Base-by-base conservation (phyloP, 257 asterid species). In the Orobanche coerulescens region DNA sequence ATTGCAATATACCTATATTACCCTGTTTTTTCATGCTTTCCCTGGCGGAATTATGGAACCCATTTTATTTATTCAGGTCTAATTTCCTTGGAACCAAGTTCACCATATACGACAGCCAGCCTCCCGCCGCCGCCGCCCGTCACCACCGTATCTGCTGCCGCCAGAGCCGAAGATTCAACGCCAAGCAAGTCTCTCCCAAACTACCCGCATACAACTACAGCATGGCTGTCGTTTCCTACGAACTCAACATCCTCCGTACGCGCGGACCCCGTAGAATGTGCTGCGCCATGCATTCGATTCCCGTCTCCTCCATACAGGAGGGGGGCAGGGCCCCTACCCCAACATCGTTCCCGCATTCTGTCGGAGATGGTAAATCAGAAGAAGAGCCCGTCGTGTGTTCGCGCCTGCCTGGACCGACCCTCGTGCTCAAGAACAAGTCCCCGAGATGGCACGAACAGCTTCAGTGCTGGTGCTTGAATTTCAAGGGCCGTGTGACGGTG, bases 371-470 rank as follows among this genome's bases (percentile, higher is more conserved):
- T 6, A 43, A 43, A 16, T 43, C 5, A 13, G 50, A 9, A 77
- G 69, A 15, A 48, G 85, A 76, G 48, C 70, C 36, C 0, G 2
- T 4, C 36, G 36, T 8, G 63, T 49, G 18, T 87, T 73, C n/a
- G n/a, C n/a, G n/a, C n/a, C n/a, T n/a, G n/a, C n/a, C n/a, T n/a
- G n/a, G n/a, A n/a, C n/a, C n/a, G n/a, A n/a, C 89, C 0, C 95
- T 90, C 24, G 73, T 82, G 36, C 95, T 90, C 4, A 83, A 80
- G 44, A 90, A 90, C 79, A 90, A 90, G 74, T 70, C 89, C 51
- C 97, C 97, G 7, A 76, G 97, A 64, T 90, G 97, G 97, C 97
- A 90, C 58, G 97, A 90, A 52, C 96, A 87, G 66, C 68, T 90
- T 68, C 97, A 85, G 54, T 90, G 96, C 80, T 90, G 96, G 97